Base-by-base conservation (phyloP, 148 eudicot genomes). In the Bassia scoparia region DNA sequence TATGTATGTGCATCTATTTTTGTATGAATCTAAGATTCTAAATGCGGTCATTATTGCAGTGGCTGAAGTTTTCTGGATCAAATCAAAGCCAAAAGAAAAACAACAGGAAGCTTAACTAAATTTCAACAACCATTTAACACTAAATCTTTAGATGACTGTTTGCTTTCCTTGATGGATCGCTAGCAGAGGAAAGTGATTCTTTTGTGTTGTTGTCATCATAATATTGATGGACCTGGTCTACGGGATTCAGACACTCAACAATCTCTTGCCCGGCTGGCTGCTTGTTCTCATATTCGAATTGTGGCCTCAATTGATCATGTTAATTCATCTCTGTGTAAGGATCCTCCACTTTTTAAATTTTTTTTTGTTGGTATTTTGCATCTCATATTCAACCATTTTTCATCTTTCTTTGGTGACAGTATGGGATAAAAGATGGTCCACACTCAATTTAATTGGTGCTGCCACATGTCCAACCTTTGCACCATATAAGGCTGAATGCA, bases 381-480 rank as follows among this genome's bases (percentile, higher is more conserved):
- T 64, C 26, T 24, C 24, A 11, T 31, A 17, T 2, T 53, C 71
- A 26, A 21, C 34, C 2, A 4, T 55, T 26, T 41, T 61, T 30
- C 61, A 48, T 50, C 58, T 33, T 55, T 24, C 14, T 69, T 74
- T 30, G 37, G 26, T 83, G 55, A 59, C 77, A 93, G 98, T 94
- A 75, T 94, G 98, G 98, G 97, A 94, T 77, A 94, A 94, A 94
- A 94, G 88, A 94, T 94, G 98, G 97, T 88, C 68, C 96, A 89
- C 77, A 84, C 90, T 26, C 97, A 91, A 73, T 94, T 91, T 81
- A 89, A 94, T 75, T 94, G 98, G 98, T 86, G 85, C 75, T 89
- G 93, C 85, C 78, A 82, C 98, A 94, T 67, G 93, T 94, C 74
- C 97, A n/a, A 94, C 98, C 21, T 94, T 86, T 81, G 89, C 90